A percentile compares a stretch with the other conserved stretches of the same genome.
Evolutionary conservation across 345 rosid species (phyloP).

Genomic region (Atalantia buxifolia): DNA sequence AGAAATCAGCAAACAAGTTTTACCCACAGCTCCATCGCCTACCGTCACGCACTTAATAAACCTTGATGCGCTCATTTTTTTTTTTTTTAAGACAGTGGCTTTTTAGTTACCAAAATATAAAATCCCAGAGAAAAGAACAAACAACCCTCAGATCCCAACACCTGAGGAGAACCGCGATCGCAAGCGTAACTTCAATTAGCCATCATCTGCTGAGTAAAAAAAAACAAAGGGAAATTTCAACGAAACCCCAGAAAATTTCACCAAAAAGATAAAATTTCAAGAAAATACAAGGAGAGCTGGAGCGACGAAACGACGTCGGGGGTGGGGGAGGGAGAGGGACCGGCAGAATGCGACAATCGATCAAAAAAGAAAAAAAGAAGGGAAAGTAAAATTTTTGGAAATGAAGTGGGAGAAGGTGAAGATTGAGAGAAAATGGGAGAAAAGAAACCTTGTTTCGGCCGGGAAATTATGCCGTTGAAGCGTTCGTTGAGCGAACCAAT

Average conservation of each 20-base stretch:
- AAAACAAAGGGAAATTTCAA: constrained; percentile 7
- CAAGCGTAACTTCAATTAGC: constrained; percentile 23
- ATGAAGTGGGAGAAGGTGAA: not conserved
- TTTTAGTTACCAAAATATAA: constrained; percentile 4
- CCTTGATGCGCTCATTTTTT: constrained; percentile 73
- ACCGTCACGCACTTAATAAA: constrained; percentile 89
- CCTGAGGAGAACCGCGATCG: constrained; percentile 21
- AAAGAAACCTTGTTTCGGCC: constrained; percentile 33
- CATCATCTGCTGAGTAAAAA: constrained; percentile 30
- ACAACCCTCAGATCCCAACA: constrained; percentile 35
- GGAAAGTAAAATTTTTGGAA: not conserved
- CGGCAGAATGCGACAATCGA: not conserved
- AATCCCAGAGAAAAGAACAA: not conserved
- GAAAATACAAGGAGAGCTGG: not conserved
- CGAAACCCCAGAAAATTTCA: constrained; percentile 5
- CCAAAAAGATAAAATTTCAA: not conserved
- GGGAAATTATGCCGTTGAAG: constrained; percentile 70
- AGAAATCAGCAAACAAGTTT: constrained; percentile 82
- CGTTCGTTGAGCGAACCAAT: constrained; percentile 54
- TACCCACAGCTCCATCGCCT: constrained; percentile 89
- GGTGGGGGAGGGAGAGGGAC: too few species aligned
- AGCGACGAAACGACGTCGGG: not conserved
- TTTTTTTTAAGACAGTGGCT: not conserved
- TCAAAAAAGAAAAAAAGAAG: not conserved
- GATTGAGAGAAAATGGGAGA: not conserved